phyloP scores from a whole-genome alignment of 331 rosid species.

The Ulmus americana region DNA sequence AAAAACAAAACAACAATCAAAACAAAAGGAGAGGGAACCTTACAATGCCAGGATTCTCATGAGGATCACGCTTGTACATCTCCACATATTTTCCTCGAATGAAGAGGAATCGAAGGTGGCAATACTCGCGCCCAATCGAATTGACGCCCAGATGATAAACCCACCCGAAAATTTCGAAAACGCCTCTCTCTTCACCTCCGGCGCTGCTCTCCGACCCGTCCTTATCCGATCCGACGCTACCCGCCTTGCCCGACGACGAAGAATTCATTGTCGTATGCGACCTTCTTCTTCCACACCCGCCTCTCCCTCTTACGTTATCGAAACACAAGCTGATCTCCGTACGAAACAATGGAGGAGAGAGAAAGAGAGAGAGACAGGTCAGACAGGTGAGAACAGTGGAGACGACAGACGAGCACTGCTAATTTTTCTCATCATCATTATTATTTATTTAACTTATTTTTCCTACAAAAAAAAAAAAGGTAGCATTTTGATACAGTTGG shows the following conservation, averaged over 20 bases:
- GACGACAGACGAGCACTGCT: no score
- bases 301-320: not conserved
- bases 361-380: not conserved
- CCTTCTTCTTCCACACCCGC: not conserved
- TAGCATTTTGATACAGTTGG: no score
- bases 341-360: not conserved
- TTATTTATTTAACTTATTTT: no score
- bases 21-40: not conserved
- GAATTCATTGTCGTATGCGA: constrained; percentile 7
- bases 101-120: constrained; percentile 74
- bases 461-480: no score
- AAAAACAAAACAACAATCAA: not conserved
- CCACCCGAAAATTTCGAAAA: constrained; percentile 71
- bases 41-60: constrained; percentile 66
- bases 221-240: constrained; percentile 27
- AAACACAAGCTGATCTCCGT: not conserved
- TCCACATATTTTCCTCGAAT: constrained; percentile 64
- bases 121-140: constrained; percentile 68
- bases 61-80: constrained; percentile 91
- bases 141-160: constrained; percentile 80
- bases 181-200: constrained; percentile 26
- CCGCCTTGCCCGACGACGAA: constrained; percentile 13
- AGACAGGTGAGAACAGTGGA: not conserved
- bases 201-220: constrained; percentile 18
- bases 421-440: no score